Base-by-base conservation (phyloP, 495 filamentous ascomycete genomes). In the Penicillium silybi region DNA sequence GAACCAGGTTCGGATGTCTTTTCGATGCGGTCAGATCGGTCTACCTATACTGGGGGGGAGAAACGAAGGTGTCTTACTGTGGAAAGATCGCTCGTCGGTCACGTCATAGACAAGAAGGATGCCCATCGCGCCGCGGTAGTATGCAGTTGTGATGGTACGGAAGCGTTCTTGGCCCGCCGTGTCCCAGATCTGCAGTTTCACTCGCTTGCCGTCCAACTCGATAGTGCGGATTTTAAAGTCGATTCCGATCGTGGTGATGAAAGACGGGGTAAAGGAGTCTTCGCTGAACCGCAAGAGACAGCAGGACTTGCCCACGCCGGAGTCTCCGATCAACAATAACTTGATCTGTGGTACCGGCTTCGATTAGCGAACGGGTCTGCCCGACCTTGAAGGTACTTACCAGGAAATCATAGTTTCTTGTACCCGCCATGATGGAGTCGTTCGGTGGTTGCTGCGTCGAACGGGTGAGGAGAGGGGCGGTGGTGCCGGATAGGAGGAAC, bases 201-300 rank as follows among this genome's bases (percentile, higher is more conserved):
- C 92, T 44, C 92, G 79, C 84, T 98, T 98, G 56, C 92, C 92
- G 65, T 98, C 93, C 53, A 98, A 74, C 73, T 98, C 93, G 73
- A 98, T 98, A 50, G 93, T 98, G 42, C 93, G 83, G 61, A 98
- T 98, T 80, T 98, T 98, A 78, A 98, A 98, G 72, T 99, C 93
- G 75, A 99, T 99, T 50, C 93, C 93, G 71, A 99, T 97, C 44
- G 93, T 98, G 23, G 93, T 97, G 76, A 98, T 98, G 78, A 97
- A 98, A 54, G 91, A 96, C 29, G 93, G 93, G 26, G 78, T 98
- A 76, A 98, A 98, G 10, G 91, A 96, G 76, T 98, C 93, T 75
- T 98, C 93, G 70, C 91, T 96, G 77, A 98, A 98, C 62, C 93
- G 89, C 56, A 98, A 79, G 63, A 98, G 82, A 74, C 93, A 98